phyloP scores from a whole-genome alignment of 2,329 filamentous ascomycete species.

The Phialophora macrospora region DNA sequence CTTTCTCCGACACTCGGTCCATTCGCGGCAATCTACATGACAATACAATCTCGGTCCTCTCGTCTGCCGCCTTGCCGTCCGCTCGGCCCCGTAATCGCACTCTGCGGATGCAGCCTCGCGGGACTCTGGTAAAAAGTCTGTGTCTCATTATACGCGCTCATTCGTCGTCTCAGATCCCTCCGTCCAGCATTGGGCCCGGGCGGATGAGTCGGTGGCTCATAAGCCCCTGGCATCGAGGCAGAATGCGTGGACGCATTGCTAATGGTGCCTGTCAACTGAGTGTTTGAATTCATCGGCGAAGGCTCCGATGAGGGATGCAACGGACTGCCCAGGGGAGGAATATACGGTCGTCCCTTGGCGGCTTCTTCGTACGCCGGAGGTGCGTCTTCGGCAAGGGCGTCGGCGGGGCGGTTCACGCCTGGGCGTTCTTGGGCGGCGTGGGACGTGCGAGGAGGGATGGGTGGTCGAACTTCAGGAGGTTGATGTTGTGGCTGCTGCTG shows the following conservation, averaged over 20 bases:
- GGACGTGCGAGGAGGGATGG: constrained; percentile 51
- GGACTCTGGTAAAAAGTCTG: constrained; percentile 21
- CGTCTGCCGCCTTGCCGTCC: constrained; percentile 5
- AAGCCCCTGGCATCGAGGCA: constrained; percentile 6
- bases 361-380: constrained; percentile 71
- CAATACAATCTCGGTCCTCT: constrained; percentile 32
- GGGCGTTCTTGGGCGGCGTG: constrained; percentile 34
- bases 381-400: constrained; percentile 55
- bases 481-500: constrained; percentile 21
- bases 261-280: constrained; percentile 33
- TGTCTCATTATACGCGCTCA: constrained; percentile 33
- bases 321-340: constrained; percentile 55
- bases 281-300: constrained; percentile 32
- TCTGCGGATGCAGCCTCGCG: constrained; percentile 17
- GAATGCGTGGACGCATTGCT: constrained; percentile 31
- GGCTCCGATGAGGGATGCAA: constrained; percentile 44
- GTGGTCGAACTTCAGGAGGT: constrained; percentile 46
- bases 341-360: constrained; percentile 60
- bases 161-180: constrained; percentile 25
- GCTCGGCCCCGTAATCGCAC: constrained; percentile 6
- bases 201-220: constrained; percentile 25
- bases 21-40: constrained; percentile 28
- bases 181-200: constrained; percentile 34
- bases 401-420: constrained; percentile 39
- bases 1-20: neutral